Conservation (phyloP, 2,329 filamentous ascomycete genomes). For the Fusarium sterilihyphosum region DNA sequence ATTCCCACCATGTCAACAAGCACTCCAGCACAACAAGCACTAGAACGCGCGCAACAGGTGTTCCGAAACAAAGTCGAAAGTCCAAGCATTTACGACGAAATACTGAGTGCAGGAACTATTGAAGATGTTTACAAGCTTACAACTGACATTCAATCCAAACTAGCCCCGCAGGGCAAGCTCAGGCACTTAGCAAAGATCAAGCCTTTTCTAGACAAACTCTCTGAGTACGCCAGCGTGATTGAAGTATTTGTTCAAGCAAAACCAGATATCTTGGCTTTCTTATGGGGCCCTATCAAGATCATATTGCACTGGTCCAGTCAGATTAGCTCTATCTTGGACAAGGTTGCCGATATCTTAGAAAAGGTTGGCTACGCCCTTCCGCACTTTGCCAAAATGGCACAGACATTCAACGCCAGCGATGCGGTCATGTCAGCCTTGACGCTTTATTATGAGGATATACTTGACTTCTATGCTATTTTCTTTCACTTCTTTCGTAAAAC, state of each 20-base stretch:
- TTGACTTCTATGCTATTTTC: neutral
- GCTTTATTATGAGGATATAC: neutral
- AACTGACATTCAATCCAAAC: neutral
- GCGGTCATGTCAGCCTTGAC: neutral
- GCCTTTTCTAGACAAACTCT: neutral
- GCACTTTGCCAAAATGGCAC: neutral
- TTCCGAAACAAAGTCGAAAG: neutral
- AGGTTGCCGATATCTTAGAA: neutral
- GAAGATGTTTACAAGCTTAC: neutral
- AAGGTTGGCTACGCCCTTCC: neutral
- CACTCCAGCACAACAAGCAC: neutral
- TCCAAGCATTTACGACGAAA: neutral
- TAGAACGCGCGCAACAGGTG: neutral
- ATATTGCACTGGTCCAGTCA: neutral
- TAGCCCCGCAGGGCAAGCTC: neutral
- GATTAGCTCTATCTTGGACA: neutral
- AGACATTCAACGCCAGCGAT: neutral
- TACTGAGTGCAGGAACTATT: neutral
- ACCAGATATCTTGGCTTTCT: neutral
- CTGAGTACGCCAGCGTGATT: neutral
- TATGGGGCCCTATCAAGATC: neutral
- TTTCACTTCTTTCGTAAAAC: neutral
- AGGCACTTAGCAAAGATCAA: neutral
- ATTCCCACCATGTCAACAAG: neutral
- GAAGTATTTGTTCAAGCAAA: neutral